Percentiles rank a stretch among this genome's conserved stretches.
Evolutionary conservation across 1,284 basidiomycete genomes (phyloP).

Genomic region (Ustilago crameri): DNA sequence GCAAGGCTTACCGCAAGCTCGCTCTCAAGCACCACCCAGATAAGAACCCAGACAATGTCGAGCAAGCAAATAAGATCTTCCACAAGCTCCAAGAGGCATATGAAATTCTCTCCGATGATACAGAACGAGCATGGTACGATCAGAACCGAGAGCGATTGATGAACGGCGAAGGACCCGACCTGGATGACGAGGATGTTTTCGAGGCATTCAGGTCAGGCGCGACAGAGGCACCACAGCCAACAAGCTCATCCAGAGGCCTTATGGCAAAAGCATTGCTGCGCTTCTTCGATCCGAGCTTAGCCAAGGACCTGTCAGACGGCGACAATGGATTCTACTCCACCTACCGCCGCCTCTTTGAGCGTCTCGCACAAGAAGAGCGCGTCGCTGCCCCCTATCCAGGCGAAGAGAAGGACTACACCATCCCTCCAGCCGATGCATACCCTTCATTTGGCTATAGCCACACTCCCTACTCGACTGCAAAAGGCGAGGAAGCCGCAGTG

Average conservation of each 20-base stretch:
- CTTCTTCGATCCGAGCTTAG: slow-evolving; percentile 84
- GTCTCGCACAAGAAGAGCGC: slow-evolving; percentile 84
- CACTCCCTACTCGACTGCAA: slow-evolving; percentile 75
- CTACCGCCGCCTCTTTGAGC: slow-evolving; percentile 86
- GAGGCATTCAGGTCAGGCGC: slow-evolving; percentile 82
- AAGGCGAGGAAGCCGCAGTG: slow-evolving; percentile 38
- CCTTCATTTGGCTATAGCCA: slow-evolving; percentile 86
- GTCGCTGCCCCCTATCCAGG: slow-evolving; percentile 70
- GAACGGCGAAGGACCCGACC: slow-evolving; percentile 51
- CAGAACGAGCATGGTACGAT: slow-evolving; percentile 96
- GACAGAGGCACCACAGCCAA: slow-evolving; percentile 68
- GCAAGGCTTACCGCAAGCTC: slow-evolving; percentile 65
- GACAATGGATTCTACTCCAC: slow-evolving; percentile 82
- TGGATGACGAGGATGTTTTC: slow-evolving; percentile 71
- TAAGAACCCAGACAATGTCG: slow-evolving; percentile 74
- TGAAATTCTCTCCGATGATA: slow-evolving; percentile 74
- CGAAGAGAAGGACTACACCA: slow-evolving; percentile 62
- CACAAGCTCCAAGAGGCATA: slow-evolving; percentile 91
- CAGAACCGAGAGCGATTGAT: slow-evolving; percentile 82
- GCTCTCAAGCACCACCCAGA: slow-evolving; percentile 70
- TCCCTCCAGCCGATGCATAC: slow-evolving; percentile 48
- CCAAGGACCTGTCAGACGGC: slow-evolving; percentile 73
- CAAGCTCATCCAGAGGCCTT: slow-evolving; percentile 81
- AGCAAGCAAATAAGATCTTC: slow-evolving; percentile 88
- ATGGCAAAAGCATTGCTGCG: slow-evolving; percentile 82